Evolutionary conservation across 2,329 filamentous ascomycete genomes (phyloP), one percentile per base, ranked within the genome.

Genomic region (Ascochyta lentis): DNA sequence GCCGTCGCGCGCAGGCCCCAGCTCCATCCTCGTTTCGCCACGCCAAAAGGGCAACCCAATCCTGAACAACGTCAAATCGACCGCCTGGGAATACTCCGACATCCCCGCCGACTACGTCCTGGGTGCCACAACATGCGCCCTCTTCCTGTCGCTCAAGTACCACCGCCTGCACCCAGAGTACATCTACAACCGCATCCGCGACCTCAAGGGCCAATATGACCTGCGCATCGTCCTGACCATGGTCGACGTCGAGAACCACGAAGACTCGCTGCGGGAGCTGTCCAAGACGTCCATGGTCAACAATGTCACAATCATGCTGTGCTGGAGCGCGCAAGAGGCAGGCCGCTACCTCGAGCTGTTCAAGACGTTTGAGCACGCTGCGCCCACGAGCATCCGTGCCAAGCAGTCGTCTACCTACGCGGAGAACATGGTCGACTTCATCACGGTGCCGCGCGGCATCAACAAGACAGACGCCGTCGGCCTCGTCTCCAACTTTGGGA

Each of bases 111-210:
- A 99, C 78, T 99, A 96, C 74, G 89, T 94, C 8, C 81, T 98
- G 43, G 94, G 95, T 0, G 73, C 85, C 38, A 96, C 92, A 0
- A 96, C 93, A 6, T 96, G 94, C 69, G 93, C 91, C 0, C 83
- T 99, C 5, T 99, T 98, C 72, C 81, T 99, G 38, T 96, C 91
- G 43, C 84, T 99, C 50, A 99, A 98, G 76, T 99, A 99, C 76
- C 95, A 99, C 76, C 91, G 94, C 26, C 83, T 99, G 48, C 95
- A 99, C 72, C 95, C 95, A 0, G 95, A 99, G 77, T 99, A 99
- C 80, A 92, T 99, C 68, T 98, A 98, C 79, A 92, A 89, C 23
- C 89, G 95, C 54, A 96, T 99, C 65, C 89, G 90, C 48, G 86
- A 88, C 44, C 81, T 99, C 4, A 90, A 90, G 47, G 91, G 90